phyloP scores from a whole-genome alignment of 192 early-diverging fungal species.

The Pilobolus umbonatus region DNA sequence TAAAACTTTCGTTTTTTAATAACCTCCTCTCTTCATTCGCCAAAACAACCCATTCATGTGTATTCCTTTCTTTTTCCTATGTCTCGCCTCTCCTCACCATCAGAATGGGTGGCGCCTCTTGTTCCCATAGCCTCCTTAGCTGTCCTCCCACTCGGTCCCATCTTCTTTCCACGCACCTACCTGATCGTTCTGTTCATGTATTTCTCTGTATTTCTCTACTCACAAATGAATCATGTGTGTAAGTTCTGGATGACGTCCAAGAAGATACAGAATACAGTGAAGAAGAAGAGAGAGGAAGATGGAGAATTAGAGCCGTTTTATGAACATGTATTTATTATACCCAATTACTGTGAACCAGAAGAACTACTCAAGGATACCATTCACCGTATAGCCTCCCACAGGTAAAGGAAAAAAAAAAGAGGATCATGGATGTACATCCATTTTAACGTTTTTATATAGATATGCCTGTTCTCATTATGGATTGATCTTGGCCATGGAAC shows the following conservation, averaged over 20 bases:
- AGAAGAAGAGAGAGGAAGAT: conserved; percentile 10
- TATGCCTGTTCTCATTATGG: conserved; percentile 40
- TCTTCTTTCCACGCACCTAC: conserved; percentile 40
- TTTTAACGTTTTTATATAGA: conserved; percentile 15
- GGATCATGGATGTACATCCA: not conserved
- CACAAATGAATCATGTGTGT: conserved; percentile 42
- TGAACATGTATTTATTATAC: conserved; percentile 64
- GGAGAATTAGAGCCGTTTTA: conserved; percentile 18
- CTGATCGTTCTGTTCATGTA: conserved; percentile 39
- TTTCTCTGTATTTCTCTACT: conserved; percentile 40
- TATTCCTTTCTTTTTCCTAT: too few relatives aligned
- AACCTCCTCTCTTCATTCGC: too few relatives aligned
- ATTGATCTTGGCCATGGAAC: conserved; percentile 72
- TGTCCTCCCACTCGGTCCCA: conserved; percentile 38
- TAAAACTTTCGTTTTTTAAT: too few relatives aligned
- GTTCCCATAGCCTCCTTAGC: conserved; percentile 35
- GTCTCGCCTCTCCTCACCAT: conserved; percentile 21
- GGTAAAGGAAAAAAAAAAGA: conserved; percentile 41
- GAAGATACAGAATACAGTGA: conserved; percentile 5
- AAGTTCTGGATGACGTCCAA: conserved; percentile 42
- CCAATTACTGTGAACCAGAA: conserved; percentile 67
- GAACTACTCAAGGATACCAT: conserved; percentile 68
- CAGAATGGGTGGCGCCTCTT: conserved; percentile 42
- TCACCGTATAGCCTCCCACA: conserved; percentile 58
- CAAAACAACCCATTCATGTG: too few relatives aligned